phyloP scores from a whole-genome alignment of 2,329 filamentous ascomycete genomes.

The Orbilia brochopaga region DNA sequence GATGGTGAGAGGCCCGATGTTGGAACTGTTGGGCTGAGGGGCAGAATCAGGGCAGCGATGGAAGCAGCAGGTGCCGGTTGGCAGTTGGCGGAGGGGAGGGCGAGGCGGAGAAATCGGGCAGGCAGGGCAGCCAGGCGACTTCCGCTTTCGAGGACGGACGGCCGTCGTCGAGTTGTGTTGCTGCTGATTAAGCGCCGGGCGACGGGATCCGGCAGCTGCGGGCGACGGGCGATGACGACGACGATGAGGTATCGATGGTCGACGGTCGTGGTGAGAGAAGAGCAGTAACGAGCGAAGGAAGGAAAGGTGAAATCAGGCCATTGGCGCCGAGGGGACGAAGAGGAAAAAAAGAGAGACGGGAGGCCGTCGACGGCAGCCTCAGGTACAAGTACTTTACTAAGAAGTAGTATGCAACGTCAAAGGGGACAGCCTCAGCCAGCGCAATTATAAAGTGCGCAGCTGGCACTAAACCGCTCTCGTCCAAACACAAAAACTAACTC shows the following conservation, averaged over 20 bases:
- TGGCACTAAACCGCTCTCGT: background rate
- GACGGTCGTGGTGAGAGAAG: background rate
- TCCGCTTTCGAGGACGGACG: conserved; percentile 6
- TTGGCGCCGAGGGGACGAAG: no score
- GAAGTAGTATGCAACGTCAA: background rate
- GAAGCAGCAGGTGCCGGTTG: conserved; percentile 17
- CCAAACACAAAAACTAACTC: no score
- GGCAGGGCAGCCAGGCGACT: no score
- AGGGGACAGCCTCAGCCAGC: background rate
- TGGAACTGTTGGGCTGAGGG: conserved; percentile 12
- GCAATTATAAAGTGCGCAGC: background rate
- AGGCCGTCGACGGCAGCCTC: background rate
- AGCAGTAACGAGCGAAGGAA: conserved; percentile 19
- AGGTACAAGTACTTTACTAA: background rate
- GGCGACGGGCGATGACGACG: conserved; percentile 5
- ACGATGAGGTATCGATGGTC: background rate
- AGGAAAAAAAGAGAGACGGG: background rate
- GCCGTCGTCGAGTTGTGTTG: background rate
- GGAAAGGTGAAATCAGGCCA: background rate
- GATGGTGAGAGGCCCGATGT: conserved; percentile 11
- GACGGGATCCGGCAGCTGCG: background rate
- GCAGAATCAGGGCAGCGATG: conserved; percentile 20
- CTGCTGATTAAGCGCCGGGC: conserved; percentile 32
- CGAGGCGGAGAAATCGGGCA: conserved; percentile 20
- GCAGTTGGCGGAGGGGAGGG: conserved; percentile 11